phyloP scores from a whole-genome alignment of 768 basidiomycete species.

The Saitozyma sp. region DNA sequence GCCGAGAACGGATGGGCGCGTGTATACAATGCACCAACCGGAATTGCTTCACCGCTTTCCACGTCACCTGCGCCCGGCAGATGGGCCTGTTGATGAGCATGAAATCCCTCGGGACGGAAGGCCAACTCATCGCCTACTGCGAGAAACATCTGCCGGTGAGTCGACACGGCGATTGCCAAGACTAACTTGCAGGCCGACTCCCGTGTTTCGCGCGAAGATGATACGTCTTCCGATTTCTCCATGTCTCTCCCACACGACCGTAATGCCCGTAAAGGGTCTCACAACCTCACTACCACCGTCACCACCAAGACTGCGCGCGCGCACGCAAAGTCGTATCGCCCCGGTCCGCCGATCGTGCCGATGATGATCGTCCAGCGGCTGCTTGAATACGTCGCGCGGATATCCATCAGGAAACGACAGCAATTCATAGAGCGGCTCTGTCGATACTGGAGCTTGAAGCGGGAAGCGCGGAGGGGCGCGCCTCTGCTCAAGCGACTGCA shows the following conservation, averaged over 20 bases:
- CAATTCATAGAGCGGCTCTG: slow-evolving; percentile 77
- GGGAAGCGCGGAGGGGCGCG: slow-evolving; percentile 88
- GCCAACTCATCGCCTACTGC: slow-evolving; percentile 72
- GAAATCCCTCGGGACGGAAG: slow-evolving; percentile 45
- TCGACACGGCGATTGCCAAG: not conserved
- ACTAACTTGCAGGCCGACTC: not conserved
- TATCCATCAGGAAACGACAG: slow-evolving; percentile 70
- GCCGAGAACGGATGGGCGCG: slow-evolving; percentile 67
- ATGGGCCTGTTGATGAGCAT: slow-evolving; percentile 66
- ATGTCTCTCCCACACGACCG: not conserved
- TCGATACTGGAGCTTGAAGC: slow-evolving; percentile 95
- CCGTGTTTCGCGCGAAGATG: no score
- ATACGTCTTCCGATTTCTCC: no score
- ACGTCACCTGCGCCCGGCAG: slow-evolving; percentile 88
- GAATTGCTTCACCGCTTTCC: slow-evolving; percentile 89
- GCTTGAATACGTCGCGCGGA: slow-evolving; percentile 67
- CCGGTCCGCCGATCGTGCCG: slow-evolving; percentile 89
- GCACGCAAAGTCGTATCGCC: slow-evolving; percentile 86
- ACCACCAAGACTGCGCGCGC: slow-evolving; percentile 80
- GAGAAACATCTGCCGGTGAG: slow-evolving; percentile 87
- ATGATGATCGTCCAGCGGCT: slow-evolving; percentile 78
- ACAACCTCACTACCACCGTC: slow-evolving; percentile 14
- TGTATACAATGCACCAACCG: slow-evolving; percentile 94
- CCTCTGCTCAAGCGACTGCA: slow-evolving; percentile 89
- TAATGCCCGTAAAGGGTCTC: not conserved